These are phyloP conservation scores for Leishmania turanica DNA, from an alignment of 208 protist genomes.

Conservation along the genomic window DNA sequence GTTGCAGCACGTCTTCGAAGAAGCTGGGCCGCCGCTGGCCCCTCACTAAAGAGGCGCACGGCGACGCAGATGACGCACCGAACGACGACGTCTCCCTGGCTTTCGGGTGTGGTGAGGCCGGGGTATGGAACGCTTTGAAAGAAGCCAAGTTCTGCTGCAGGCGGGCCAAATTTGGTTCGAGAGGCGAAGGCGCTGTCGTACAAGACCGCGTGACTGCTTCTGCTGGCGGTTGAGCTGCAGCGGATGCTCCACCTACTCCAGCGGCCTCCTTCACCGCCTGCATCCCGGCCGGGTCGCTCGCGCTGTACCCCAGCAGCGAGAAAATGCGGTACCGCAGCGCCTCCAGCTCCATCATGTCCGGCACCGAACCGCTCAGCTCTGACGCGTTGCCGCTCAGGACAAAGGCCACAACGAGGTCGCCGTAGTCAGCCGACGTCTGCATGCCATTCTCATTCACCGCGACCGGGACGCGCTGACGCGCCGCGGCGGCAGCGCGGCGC, in stretches of 20 bases:
- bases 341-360: constrained; percentile 79
- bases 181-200: not conserved
- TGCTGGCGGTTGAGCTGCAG: not conserved
- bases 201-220: not conserved
- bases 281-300: constrained; percentile 41
- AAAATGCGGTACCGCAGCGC: constrained; percentile 82
- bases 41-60: constrained; percentile 5
- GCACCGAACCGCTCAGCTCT: constrained; percentile 55
- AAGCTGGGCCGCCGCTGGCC: constrained; percentile 23
- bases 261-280: constrained; percentile 18
- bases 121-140: constrained; percentile 20
- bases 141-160: constrained; percentile 11
- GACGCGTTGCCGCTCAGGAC: constrained; percentile 60
- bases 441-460: constrained; percentile 34
- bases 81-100: not conserved
- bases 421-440: constrained; percentile 54
- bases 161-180: not conserved
- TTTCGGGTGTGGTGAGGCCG: not conserved
- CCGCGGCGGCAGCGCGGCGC: constrained; percentile 18
- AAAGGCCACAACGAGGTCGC: constrained; percentile 78
- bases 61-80: not conserved
- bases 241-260: not conserved
- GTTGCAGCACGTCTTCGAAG: constrained; percentile 32
- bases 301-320: constrained; percentile 61
- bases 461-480: constrained; percentile 17